Base-by-base conservation (phyloP, 805 yeast genomes). In the Zygosaccharomyces bisporus region DNA sequence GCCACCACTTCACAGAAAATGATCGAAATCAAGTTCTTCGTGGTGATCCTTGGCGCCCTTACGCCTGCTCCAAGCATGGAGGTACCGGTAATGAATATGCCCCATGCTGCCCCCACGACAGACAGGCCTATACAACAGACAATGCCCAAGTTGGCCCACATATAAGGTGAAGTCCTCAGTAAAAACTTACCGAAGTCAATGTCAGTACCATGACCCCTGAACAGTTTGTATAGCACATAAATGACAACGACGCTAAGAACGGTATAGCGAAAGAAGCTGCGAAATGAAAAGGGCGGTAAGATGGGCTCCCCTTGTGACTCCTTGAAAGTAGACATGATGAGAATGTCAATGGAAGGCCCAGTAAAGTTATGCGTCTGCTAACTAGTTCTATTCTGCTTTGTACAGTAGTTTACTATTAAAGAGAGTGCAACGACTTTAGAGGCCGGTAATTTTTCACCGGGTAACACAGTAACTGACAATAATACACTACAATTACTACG, bases 1-100 rank as follows among this genome's bases (percentile, higher is more conserved):
- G 99, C 99, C 44, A 93, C 99, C 57, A 93, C 99, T 71, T 93
- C 99, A 76, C 99, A 93, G 75, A 93, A 93, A 71, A 93, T 95
- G 66, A 93, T 93, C 33, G 95, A 86, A 53, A 93, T 95, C 64
- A 93, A 78, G 67, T 93, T 93, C 74, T 93, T 93, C 44, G 99
- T 93, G 34, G 98, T 90, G 63, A 93, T 95, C 64, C 98, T 76
- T 41, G 99, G 99, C 10, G 96, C 93, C 67, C 86, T 86, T 48
- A 93, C 97, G 73, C 99, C 99, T 2, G 99, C 99, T 57, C 99
- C 99, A 50, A 93, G 70, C 56, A 93, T 86, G 21, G 96, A 81
- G 1, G 96, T 75, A 32, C 99, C 99, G 2, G 98, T 91, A 50
- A 93, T 78, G 66, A 91, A 93, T 55, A 93, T 93, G 52, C 99